Conservation (phyloP, 495 filamentous ascomycete species). For the Penicillium pancosmium region DNA sequence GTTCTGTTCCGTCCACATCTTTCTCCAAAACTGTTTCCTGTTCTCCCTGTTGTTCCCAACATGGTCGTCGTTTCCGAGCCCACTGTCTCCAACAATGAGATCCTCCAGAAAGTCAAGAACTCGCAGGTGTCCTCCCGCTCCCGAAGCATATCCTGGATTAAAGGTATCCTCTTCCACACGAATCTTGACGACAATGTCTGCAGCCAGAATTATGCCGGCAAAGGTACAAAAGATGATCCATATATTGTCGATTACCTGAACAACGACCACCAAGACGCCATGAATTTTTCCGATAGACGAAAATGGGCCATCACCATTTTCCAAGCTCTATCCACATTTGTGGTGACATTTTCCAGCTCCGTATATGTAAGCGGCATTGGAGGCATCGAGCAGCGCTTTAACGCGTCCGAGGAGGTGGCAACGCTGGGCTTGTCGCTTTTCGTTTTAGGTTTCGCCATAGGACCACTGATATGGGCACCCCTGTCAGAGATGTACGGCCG, state of each 20-base stretch:
- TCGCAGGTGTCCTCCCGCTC: neutral
- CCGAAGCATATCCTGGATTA: neutral
- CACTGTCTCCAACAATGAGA: neutral
- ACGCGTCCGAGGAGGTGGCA: slow-evolving; percentile 29
- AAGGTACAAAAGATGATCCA: slow-evolving; percentile 8
- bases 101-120: neutral
- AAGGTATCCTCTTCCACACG: neutral
- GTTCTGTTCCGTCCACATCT: neutral
- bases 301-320: slow-evolving; percentile 7
- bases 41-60: neutral
- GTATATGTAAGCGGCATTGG: neutral
- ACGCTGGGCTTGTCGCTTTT: slow-evolving; percentile 51
- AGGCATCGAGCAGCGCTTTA: neutral
- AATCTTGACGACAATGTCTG: slow-evolving; percentile 1
- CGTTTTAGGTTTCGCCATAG: slow-evolving; percentile 51
- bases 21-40: neutral
- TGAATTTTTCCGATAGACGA: slow-evolving; percentile 1
- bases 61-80: neutral
- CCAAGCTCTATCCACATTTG: neutral
- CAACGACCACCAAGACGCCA: slow-evolving; percentile 5
- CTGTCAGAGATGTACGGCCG: slow-evolving; percentile 59
- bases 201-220: slow-evolving; percentile 1
- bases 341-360: neutral
- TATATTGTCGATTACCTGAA: slow-evolving; percentile 5
- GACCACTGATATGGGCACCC: slow-evolving; percentile 58